Base-by-base conservation (phyloP, 306 rosid genomes). In the Pyrus bretschneideri region DNA sequence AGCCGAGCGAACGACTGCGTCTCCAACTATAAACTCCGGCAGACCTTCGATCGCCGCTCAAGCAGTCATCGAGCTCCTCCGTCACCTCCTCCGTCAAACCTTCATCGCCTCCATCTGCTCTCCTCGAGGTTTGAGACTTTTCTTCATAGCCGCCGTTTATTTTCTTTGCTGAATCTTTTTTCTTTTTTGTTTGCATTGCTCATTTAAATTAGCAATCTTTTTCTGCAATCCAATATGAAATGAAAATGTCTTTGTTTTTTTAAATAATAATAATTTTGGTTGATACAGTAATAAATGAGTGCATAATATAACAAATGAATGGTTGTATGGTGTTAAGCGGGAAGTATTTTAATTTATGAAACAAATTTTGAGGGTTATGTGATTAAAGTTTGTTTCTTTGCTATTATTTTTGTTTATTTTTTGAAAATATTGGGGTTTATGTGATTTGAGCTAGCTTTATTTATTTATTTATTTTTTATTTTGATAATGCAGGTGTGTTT, bases 1-100 rank as follows among this genome's bases (percentile, higher is more conserved):
- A 44, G 68, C 30, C 69, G 58, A 60, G 57, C 77, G 59, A 72
- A 23, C 55, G 54, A 60, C 77, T 52, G 69, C 77, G 69, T 40
- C 58, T 42, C 59, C 59, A 59, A 11, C 40, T 17, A 5, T 51
- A 21, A 60, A 73, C 35, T 73, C 67, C 52, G 33, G 6, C 45
- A 27, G 21, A 60, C 29, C 69, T 73, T 73, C 59, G 44, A 73
- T 73, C 69, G 29, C 60, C 27, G 44, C 45, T 2, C 69, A 25
- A 73, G 9, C 55, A 23, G 57, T 17, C 21, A 5, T 15, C 38
- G 2, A 7, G 38, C 55, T 15, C 42, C 25, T 51, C 55, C 67
- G 57, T 67, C 19, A 8, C 5, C 55, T 15, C 42, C 17, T 49
- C 55, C 68, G 57, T 67, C 19, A 13, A 17, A 23, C 21, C 58